These are phyloP conservation scores for Aspergillus amoenus DNA, from an alignment of 2,329 filamentous ascomycete genomes.

Conservation along the genomic window DNA sequence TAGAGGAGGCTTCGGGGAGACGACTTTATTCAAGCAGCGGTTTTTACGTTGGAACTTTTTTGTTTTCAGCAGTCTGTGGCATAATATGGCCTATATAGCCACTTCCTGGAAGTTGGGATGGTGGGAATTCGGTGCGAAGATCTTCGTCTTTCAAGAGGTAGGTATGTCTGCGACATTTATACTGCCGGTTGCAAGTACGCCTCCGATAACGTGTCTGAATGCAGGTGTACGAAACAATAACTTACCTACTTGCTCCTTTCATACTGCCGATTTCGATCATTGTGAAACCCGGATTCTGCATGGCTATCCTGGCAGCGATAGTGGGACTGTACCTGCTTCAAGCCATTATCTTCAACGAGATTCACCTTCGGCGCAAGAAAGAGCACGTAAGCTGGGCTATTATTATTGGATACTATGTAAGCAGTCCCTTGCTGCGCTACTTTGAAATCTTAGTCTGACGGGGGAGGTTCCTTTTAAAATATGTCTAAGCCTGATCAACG, in stretches of 20 bases:
- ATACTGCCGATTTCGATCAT: not conserved
- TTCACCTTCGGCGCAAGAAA: conserved; percentile 48
- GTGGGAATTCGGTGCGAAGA: conserved; percentile 52
- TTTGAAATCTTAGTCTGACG: not conserved
- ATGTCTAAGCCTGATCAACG: not conserved
- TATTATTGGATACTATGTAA: conserved; percentile 41
- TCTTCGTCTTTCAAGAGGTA: conserved; percentile 51
- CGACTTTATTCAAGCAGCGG: conserved; percentile 53
- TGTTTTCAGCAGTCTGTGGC: conserved; percentile 50
- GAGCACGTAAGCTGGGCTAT: conserved; percentile 43
- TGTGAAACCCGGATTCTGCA: conserved; percentile 41
- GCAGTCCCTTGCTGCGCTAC: not conserved
- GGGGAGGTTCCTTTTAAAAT: not conserved
- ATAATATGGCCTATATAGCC: conserved; percentile 50
- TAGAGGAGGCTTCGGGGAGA: conserved; percentile 53
- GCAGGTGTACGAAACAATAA: not conserved
- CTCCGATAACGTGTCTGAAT: not conserved
- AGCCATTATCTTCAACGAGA: conserved; percentile 49
- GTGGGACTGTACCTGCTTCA: conserved; percentile 46
- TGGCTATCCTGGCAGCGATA: conserved; percentile 37
- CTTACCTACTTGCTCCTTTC: not conserved
- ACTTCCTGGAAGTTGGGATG: conserved; percentile 49
- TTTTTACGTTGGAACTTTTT: conserved; percentile 56
- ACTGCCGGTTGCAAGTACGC: conserved; percentile 16
- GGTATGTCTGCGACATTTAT: conserved; percentile 27